Percentiles rank a stretch among this genome's conserved stretches.
Evolutionary conservation across 495 filamentous ascomycete genomes (phyloP).

Genomic region (Annulohypoxylon stygium): DNA sequence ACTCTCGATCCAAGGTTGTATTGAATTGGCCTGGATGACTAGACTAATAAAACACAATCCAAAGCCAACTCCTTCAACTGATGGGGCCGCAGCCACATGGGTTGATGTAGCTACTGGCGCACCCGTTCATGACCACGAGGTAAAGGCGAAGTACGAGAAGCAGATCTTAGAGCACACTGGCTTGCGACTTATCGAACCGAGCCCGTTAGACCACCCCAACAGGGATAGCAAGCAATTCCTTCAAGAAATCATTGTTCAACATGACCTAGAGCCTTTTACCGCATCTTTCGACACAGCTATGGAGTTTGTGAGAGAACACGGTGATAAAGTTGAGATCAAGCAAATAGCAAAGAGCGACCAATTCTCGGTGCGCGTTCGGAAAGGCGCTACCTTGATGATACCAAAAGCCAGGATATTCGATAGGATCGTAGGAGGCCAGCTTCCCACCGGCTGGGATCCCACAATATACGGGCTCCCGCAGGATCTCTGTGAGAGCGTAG

Average conservation of each 20-base stretch:
- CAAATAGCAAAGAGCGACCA: conserved; percentile 92
- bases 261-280: conserved; percentile 95
- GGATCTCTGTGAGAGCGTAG: conserved; percentile 95
- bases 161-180: conserved; percentile 89
- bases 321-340: conserved; percentile 95
- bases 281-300: conserved; percentile 94
- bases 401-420: conserved; percentile 98
- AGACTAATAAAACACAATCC: conserved; percentile 82
- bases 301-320: conserved; percentile 95
- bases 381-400: conserved; percentile 89
- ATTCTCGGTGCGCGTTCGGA: conserved; percentile 89
- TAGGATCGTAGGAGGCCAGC: conserved; percentile 93
- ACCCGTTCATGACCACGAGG: conserved; percentile 88
- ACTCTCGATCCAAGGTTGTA: conserved; percentile 89
- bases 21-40: conserved; percentile 97
- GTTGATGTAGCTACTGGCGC: conserved; percentile 84
- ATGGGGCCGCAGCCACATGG: conserved; percentile 84
- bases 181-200: conserved; percentile 90
- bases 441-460: conserved; percentile 96
- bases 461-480: conserved; percentile 92
- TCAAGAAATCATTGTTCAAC: conserved; percentile 94
- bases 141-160: conserved; percentile 89
- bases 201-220: conserved; percentile 91
- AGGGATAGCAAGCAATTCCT: conserved; percentile 96
- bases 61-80: conserved; percentile 86